These are phyloP conservation scores for Lipomyces starkeyi DNA, from an alignment of 805 yeast species.

Conservation along the genomic window DNA sequence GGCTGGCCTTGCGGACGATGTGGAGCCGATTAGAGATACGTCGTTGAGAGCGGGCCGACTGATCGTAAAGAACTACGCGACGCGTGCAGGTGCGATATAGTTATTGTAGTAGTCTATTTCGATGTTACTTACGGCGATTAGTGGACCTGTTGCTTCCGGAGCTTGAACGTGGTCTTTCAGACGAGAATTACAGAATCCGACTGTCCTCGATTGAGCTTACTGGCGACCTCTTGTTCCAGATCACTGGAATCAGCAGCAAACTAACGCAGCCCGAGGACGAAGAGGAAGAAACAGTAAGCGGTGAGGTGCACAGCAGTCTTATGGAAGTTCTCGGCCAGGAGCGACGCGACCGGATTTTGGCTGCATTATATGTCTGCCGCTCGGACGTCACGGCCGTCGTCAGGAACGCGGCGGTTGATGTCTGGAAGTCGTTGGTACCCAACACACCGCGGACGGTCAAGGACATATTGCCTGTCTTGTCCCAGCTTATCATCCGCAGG, in stretches of 20 bases:
- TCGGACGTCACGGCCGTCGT: slow-evolving; percentile 88
- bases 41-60: slow-evolving; percentile 92
- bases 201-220: slow-evolving; percentile 92
- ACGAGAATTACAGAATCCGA: slow-evolving; percentile 82
- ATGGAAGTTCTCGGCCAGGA: slow-evolving; percentile 82
- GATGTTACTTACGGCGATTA: not conserved
- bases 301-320: slow-evolving; percentile 65
- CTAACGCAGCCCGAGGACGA: slow-evolving; percentile 51
- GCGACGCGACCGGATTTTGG: slow-evolving; percentile 83
- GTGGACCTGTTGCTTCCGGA: slow-evolving; percentile 93
- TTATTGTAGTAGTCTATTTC: not conserved
- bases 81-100: slow-evolving; percentile 59
- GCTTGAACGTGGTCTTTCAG: slow-evolving; percentile 86
- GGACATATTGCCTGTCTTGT: slow-evolving; percentile 85
- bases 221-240: slow-evolving; percentile 92
- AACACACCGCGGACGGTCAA: slow-evolving; percentile 94
- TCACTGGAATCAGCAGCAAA: slow-evolving; percentile 85
- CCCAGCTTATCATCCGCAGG: slow-evolving; percentile 76
- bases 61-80: slow-evolving; percentile 88
- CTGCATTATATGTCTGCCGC: slow-evolving; percentile 91
- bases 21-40: slow-evolving; percentile 85
- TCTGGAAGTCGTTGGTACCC: slow-evolving; percentile 95
- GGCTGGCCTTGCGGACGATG: slow-evolving; percentile 86
- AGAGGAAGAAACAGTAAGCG: slow-evolving; percentile 44
- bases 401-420: slow-evolving; percentile 86